Evolutionary conservation across 108 stramenopile species (phyloP).

Genomic region (Fragilariopsis cylindrus): DNA sequence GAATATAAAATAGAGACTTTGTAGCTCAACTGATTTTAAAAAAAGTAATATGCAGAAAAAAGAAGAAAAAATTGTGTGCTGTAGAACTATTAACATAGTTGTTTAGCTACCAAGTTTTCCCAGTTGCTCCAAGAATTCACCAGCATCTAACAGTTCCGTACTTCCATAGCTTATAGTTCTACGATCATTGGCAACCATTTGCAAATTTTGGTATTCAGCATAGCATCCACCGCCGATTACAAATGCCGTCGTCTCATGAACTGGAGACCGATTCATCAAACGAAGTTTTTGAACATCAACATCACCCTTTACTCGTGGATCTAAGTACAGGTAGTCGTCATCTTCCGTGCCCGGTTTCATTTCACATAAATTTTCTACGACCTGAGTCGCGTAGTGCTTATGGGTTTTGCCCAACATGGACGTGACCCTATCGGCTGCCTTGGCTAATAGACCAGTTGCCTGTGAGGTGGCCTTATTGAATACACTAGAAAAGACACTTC

Average conservation of each 20-base stretch:
- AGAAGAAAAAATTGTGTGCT: no score
- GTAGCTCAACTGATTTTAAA: no score
- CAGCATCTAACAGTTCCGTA: conserved; percentile 89
- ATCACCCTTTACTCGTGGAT: conserved; percentile 92
- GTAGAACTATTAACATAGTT: no score
- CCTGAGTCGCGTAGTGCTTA: conserved; percentile 87
- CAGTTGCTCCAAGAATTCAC: conserved; percentile 77
- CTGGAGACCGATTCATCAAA: conserved; percentile 65
- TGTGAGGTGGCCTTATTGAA: conserved; percentile 88
- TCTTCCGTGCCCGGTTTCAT: conserved; percentile 91
- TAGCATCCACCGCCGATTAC: conserved; percentile 97
- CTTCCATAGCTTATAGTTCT: conserved; percentile 90
- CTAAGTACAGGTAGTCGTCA: conserved; percentile 92
- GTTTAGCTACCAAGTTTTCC: conserved; percentile 52
- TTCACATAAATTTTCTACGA: conserved; percentile 92
- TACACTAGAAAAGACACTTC: conserved; percentile 69
- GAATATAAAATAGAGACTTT: no score
- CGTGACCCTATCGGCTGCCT: conserved; percentile 89
- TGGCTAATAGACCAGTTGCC: conserved; percentile 91
- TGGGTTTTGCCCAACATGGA: conserved; percentile 88
- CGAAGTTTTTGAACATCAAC: conserved; percentile 73
- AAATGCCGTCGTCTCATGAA: conserved; percentile 92
- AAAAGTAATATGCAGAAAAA: no score
- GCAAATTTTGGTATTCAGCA: conserved; percentile 96
- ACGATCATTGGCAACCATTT: conserved; percentile 83